Evolutionary conservation across 2,329 filamentous ascomycete species (phyloP).

Genomic region (Penicillium frequentans): DNA sequence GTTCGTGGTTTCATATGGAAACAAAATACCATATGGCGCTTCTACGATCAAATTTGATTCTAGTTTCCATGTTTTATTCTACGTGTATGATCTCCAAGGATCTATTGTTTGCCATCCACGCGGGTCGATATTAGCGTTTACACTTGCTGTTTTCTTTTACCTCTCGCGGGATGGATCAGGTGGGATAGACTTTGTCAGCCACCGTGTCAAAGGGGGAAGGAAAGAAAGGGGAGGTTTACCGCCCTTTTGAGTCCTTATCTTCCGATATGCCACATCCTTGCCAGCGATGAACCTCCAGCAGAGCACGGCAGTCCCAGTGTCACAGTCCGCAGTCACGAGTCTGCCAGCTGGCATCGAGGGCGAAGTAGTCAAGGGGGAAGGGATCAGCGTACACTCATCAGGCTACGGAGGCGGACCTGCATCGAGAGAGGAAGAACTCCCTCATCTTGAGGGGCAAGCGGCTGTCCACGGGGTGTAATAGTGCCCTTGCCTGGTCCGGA

Average conservation of each 20-base stretch:
- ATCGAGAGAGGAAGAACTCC: neutral
- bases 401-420: neutral
- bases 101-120: neutral
- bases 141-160: neutral
- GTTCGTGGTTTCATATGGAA: neutral
- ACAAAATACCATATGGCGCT: neutral
- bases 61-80: neutral
- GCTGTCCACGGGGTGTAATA: neutral
- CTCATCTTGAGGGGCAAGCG: neutral
- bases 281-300: slow-evolving; percentile 7
- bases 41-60: neutral
- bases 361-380: slow-evolving; percentile 1
- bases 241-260: slow-evolving; percentile 20
- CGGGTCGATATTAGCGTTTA: neutral
- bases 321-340: slow-evolving; percentile 26
- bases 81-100: neutral
- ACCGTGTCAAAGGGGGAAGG: neutral
- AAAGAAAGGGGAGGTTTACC: slow-evolving; percentile 11
- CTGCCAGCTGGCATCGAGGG: slow-evolving; percentile 23
- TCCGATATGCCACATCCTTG: slow-evolving; percentile 23
- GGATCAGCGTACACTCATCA: slow-evolving; percentile 6
- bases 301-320: slow-evolving; percentile 21
- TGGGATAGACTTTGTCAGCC: slow-evolving; percentile 7
- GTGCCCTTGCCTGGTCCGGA: neutral
- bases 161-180: slow-evolving; percentile 9